Evolutionary conservation across 2,329 filamentous ascomycete genomes (phyloP).

Genomic region (Sporothrix globosa): DNA sequence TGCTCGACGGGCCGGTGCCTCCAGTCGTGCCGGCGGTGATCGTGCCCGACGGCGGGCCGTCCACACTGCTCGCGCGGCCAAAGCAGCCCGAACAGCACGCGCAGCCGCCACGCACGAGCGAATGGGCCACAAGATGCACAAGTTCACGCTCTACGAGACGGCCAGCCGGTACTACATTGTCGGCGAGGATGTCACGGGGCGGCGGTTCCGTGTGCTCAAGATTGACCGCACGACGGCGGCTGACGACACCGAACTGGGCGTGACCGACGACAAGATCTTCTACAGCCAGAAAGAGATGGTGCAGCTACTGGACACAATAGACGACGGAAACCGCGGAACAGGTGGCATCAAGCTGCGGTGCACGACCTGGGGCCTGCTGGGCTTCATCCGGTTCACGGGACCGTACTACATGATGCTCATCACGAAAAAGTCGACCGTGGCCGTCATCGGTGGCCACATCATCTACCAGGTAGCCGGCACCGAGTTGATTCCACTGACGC

Average conservation of each 20-base stretch:
- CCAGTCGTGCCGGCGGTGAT: neutral
- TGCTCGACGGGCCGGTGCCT: neutral
- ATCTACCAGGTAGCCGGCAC: conserved; percentile 95
- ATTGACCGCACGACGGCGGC: conserved; percentile 87
- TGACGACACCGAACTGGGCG: conserved; percentile 74
- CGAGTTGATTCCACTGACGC: conserved; percentile 84
- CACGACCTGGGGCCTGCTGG: conserved; percentile 89
- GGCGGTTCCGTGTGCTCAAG: conserved; percentile 86
- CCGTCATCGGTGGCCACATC: conserved; percentile 94
- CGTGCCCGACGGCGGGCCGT: neutral
- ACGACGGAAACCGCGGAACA: conserved; percentile 89
- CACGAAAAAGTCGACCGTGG: conserved; percentile 93
- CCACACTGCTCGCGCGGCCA: conserved; percentile 14
- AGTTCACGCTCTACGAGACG: conserved; percentile 97
- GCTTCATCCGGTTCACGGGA: conserved; percentile 94
- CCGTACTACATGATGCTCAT: conserved; percentile 97
- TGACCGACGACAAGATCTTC: conserved; percentile 92
- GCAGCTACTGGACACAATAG: conserved; percentile 88
- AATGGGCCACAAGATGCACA: conserved; percentile 75
- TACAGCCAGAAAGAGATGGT: conserved; percentile 93
- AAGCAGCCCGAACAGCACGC: conserved; percentile 23
- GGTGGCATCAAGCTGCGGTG: conserved; percentile 89
- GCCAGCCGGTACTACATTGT: conserved; percentile 92
- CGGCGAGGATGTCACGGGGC: conserved; percentile 87
- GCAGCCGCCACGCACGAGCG: conserved; percentile 39